Evolutionary conservation across 2,329 filamentous ascomycete species (phyloP).

Genomic region (Gyromitra esculenta): DNA sequence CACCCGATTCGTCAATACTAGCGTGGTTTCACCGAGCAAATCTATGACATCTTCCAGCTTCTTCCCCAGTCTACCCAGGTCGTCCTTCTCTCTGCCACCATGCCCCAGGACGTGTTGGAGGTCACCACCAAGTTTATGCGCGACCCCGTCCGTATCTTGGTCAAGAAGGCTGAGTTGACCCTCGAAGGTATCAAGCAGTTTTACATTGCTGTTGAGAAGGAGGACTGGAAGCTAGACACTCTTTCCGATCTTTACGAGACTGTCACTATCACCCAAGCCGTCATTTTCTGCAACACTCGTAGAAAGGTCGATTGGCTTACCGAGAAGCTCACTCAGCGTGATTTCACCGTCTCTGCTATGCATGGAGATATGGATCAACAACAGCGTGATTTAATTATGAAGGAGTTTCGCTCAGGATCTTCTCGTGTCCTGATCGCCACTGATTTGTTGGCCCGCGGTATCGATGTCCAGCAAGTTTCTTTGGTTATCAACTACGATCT

Average conservation of each 20-base stretch:
- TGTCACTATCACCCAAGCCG: slow-evolving; percentile 98
- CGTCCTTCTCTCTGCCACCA: slow-evolving; percentile 95
- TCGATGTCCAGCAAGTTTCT: slow-evolving; percentile 99
- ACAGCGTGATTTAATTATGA: slow-evolving; percentile 99
- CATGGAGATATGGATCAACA: slow-evolving; percentile 99
- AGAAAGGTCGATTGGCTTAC: slow-evolving; percentile 99
- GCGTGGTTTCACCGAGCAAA: slow-evolving; percentile 99
- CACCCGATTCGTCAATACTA: slow-evolving; percentile 60
- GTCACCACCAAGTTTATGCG: slow-evolving; percentile 99
- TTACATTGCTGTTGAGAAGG: slow-evolving; percentile 99
- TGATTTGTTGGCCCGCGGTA: slow-evolving; percentile 97
- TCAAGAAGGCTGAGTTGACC: slow-evolving; percentile 99
- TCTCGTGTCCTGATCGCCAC: slow-evolving; percentile 99
- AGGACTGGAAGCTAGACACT: slow-evolving; percentile 99
- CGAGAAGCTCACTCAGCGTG: slow-evolving; percentile 96
- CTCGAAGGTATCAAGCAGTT: slow-evolving; percentile 99
- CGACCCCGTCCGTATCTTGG: slow-evolving; percentile 96
- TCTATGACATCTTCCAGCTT: slow-evolving; percentile 99
- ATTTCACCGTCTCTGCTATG: slow-evolving; percentile 99
- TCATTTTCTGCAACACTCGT: slow-evolving; percentile 99
- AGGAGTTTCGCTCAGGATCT: slow-evolving; percentile 99
- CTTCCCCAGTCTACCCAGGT: slow-evolving; percentile 98
- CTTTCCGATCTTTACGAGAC: slow-evolving; percentile 99
- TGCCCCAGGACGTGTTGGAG: slow-evolving; percentile 98
- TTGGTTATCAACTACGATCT: slow-evolving; percentile 99